Conservation (phyloP, 306 rosid genomes). For the Malus domestica region DNA sequence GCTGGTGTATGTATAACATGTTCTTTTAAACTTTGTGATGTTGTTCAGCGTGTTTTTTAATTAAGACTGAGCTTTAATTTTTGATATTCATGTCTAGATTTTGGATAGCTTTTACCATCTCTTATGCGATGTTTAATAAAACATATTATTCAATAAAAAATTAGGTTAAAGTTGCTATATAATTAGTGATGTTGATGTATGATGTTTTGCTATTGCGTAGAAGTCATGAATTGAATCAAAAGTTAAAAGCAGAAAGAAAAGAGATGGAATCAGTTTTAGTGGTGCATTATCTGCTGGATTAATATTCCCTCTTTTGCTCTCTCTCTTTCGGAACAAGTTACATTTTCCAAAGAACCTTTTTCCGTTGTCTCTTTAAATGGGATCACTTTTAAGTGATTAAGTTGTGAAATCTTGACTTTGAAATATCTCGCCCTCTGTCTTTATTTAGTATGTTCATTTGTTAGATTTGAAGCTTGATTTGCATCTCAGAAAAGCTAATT, state of each 20-base stretch:
- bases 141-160: too few species aligned
- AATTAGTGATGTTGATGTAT: slow-evolving; percentile 14
- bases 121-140: too few species aligned
- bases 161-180: slow-evolving; percentile 30
- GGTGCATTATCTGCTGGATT: slow-evolving; percentile 11
- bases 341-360: slow-evolving; percentile 18
- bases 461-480: background rate
- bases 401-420: slow-evolving; percentile 40
- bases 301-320: slow-evolving; percentile 12
- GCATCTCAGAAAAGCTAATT: background rate
- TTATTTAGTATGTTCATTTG: background rate
- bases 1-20: too few species aligned
- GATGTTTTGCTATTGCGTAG: slow-evolving; percentile 38
- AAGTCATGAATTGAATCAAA: slow-evolving; percentile 38
- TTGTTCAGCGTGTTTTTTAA: too few species aligned
- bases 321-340: slow-evolving; percentile 5
- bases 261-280: slow-evolving; percentile 47
- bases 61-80: too few species aligned
- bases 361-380: background rate
- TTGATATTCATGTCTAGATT: too few species aligned
- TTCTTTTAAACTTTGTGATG: too few species aligned
- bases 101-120: too few species aligned
- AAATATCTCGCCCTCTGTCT: background rate
- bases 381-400: slow-evolving; percentile 16
- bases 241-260: slow-evolving; percentile 16